Evolutionary conservation across 2,329 filamentous ascomycete species (phyloP).

Genomic region (Lasiodiplodia hormozganensis): DNA sequence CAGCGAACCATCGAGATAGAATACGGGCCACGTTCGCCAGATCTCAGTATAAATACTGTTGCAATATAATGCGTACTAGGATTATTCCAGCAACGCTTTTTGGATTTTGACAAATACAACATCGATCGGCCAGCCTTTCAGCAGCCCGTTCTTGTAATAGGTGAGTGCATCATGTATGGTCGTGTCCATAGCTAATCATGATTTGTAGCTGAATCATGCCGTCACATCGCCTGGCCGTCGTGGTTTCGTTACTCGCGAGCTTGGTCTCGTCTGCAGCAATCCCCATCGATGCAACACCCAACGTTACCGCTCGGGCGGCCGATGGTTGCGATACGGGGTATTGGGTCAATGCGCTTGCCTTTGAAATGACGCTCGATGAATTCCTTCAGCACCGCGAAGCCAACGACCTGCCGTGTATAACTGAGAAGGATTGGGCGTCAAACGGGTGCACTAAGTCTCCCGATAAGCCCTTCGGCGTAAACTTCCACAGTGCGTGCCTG

Average conservation of each 20-base stretch:
- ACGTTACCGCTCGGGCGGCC: background rate
- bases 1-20: no score
- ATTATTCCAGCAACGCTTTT: no score
- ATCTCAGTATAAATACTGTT: no score
- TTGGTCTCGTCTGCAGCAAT: background rate
- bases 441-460: background rate
- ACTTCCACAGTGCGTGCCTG: constrained; percentile 3
- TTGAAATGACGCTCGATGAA: constrained; percentile 1
- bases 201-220: no score
- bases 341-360: background rate
- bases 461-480: background rate
- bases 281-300: background rate
- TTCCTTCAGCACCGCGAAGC: constrained; percentile 18
- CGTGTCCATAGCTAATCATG: no score
- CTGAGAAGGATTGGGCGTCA: background rate
- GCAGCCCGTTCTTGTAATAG: no score
- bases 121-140: no score
- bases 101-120: no score
- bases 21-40: no score
- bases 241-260: background rate
- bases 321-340: background rate
- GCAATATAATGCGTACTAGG: no score
- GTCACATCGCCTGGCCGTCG: no score
- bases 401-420: constrained; percentile 4
- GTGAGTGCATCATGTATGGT: no score